phyloP scores from a whole-genome alignment of 805 yeast genomes.

The Myxozyma melibiosi region DNA sequence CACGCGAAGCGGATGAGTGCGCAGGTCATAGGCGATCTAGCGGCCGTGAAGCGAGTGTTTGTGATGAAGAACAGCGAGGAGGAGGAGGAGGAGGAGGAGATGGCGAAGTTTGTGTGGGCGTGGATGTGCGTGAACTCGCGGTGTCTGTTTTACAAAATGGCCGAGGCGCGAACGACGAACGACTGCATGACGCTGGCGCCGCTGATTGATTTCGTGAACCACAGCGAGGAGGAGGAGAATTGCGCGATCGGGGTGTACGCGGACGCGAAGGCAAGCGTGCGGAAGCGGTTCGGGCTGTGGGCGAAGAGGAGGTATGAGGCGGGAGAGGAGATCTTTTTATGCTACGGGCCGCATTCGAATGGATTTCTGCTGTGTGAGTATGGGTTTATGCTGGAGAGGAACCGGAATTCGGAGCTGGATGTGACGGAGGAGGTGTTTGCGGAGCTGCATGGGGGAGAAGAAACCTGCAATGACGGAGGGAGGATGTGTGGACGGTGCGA shows the following conservation, averaged over 20 bases:
- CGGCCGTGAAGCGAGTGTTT: slow-evolving; percentile 37
- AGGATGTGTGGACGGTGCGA: slow-evolving; percentile 27
- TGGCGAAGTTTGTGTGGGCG: slow-evolving; percentile 74
- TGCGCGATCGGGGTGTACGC: slow-evolving; percentile 22
- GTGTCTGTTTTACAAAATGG: slow-evolving; percentile 76
- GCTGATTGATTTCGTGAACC: slow-evolving; percentile 84
- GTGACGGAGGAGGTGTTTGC: slow-evolving; percentile 50
- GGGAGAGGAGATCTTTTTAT: slow-evolving; percentile 65
- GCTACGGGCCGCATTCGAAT: slow-evolving; percentile 89
- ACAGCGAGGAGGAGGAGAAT: slow-evolving; percentile 39
- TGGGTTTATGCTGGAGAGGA: slow-evolving; percentile 67
- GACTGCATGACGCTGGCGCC: slow-evolving; percentile 92
- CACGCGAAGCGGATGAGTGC: slow-evolving; percentile 21
- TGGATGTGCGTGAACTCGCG: slow-evolving; percentile 68
- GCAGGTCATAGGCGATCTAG: slow-evolving; percentile 51
- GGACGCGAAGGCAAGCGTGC: slow-evolving; percentile 26
- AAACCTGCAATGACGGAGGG: slow-evolving; percentile 44
- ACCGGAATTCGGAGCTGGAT: slow-evolving; percentile 74
- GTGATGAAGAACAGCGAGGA: slow-evolving; percentile 8
- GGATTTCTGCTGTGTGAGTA: slow-evolving; percentile 82
- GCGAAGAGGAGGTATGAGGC: slow-evolving; percentile 43
- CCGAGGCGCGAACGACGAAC: slow-evolving; percentile 52
- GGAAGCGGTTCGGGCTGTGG: slow-evolving; percentile 29
- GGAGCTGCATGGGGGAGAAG: slow-evolving; percentile 40
- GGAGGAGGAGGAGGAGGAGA: slow-evolving; percentile 43